These are phyloP conservation scores for Sechiopsis laciniata DNA, from an alignment of 306 rosid genomes.

Conservation along the genomic window DNA sequence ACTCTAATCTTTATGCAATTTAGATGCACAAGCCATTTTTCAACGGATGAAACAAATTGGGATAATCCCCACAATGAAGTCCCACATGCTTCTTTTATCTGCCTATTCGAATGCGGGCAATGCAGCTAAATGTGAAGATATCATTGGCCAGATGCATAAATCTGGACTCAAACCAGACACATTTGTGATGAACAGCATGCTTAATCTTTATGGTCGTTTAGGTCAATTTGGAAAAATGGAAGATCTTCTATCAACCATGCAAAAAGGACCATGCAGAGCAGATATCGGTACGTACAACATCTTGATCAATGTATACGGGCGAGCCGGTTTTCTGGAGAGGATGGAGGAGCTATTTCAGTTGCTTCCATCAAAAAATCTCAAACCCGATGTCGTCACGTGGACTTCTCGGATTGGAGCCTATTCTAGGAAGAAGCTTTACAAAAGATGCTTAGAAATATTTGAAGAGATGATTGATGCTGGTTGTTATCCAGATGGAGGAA, in stretches of 20 bases:
- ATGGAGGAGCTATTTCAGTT: conserved; percentile 63
- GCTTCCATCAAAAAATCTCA: conserved; percentile 46
- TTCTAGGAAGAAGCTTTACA: conserved; percentile 70
- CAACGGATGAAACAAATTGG: conserved; percentile 78
- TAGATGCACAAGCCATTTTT: conserved; percentile 69
- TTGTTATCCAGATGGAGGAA: conserved; percentile 89
- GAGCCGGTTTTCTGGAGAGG: conserved; percentile 66
- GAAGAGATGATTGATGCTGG: conserved; percentile 90
- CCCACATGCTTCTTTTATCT: conserved; percentile 84
- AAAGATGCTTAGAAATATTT: conserved; percentile 69
- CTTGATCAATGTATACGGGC: conserved; percentile 69
- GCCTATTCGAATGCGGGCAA: conserved; percentile 68
- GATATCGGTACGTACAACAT: conserved; percentile 82
- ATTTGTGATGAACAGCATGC: conserved; percentile 70
- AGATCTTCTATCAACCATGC: conserved; percentile 60
- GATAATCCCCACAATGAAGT: conserved; percentile 83
- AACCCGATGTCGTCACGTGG: conserved; percentile 94
- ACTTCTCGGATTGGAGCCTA: conserved; percentile 85
- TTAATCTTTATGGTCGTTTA: conserved; percentile 68
- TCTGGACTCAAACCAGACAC: conserved; percentile 74
- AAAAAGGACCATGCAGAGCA: conserved; percentile 46
- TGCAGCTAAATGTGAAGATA: conserved; percentile 65
- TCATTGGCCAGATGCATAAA: conserved; percentile 61
- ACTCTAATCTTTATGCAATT: not conserved
- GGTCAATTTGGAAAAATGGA: conserved; percentile 80